These are phyloP conservation scores for Sparassis latifolia DNA, from an alignment of 1,284 basidiomycete genomes.

Conservation along the genomic window DNA sequence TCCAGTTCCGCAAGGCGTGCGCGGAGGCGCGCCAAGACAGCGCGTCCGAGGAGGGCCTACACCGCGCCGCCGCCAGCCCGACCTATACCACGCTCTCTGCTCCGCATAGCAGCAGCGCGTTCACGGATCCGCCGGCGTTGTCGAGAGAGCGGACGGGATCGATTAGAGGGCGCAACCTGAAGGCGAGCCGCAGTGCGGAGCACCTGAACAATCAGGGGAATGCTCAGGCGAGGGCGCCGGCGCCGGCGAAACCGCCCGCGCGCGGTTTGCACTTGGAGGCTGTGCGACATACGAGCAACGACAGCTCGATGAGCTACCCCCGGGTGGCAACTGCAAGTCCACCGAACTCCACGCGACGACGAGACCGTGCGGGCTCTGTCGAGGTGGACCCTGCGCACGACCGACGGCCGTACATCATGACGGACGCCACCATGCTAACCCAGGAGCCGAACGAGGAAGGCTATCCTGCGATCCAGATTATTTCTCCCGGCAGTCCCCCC, in stretches of 20 bases:
- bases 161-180: conserved; percentile 36
- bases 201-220: conserved; percentile 22
- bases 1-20: conserved; percentile 43
- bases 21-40: conserved; percentile 22
- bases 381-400: conserved; percentile 21
- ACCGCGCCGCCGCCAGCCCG: conserved; percentile 33
- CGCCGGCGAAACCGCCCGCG: conserved; percentile 29
- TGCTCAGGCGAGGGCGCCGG: not conserved
- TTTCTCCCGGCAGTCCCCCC: conserved; percentile 11
- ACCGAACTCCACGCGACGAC: conserved; percentile 11
- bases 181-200: conserved; percentile 60
- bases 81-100: conserved; percentile 29
- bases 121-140: conserved; percentile 20
- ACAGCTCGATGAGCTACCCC: conserved; percentile 45
- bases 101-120: conserved; percentile 13
- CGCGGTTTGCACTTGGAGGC: conserved; percentile 17
- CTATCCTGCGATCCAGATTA: conserved; percentile 13
- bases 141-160: conserved; percentile 24
- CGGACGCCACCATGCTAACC: conserved; percentile 11
- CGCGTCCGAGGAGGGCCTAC: conserved; percentile 11
- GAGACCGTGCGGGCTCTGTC: conserved; percentile 28
- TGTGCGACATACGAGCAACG: conserved; percentile 34
- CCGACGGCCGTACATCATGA: conserved; percentile 11
- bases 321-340: conserved; percentile 32
- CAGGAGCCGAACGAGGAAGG: conserved; percentile 12